Conservation (phyloP, 1,284 basidiomycete genomes). For the Ceratobasidium sp. region DNA sequence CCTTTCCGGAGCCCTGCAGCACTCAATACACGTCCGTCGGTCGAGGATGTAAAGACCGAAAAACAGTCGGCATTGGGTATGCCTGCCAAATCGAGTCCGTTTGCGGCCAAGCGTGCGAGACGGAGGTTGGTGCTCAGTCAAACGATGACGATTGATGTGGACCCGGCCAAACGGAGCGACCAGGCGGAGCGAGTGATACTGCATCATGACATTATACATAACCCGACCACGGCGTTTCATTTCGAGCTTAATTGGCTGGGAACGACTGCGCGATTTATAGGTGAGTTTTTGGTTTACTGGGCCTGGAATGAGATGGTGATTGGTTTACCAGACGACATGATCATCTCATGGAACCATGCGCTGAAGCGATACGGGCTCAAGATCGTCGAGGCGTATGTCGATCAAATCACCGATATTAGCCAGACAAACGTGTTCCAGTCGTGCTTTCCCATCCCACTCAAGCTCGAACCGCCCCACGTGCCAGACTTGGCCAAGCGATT, state of each 20-base stretch:
- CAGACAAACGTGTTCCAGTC: conserved; percentile 88
- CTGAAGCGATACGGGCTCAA: conserved; percentile 92
- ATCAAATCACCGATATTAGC: conserved; percentile 83
- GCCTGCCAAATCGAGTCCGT: background rate
- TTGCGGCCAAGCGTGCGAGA: conserved; percentile 55
- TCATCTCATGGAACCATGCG: conserved; percentile 83
- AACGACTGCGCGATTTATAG: conserved; percentile 93
- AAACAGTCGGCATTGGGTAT: background rate
- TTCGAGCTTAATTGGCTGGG: conserved; percentile 98
- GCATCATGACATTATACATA: conserved; percentile 92
- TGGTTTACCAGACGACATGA: conserved; percentile 64
- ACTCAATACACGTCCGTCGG: conserved; percentile 26
- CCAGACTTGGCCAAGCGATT: conserved; percentile 72
- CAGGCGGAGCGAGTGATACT: conserved; percentile 87
- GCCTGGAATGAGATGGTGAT: background rate
- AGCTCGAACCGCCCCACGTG: conserved; percentile 71
- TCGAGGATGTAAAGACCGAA: conserved; percentile 24
- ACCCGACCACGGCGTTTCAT: conserved; percentile 89
- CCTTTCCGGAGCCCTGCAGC: conserved; percentile 30
- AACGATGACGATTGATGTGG: conserved; percentile 86
- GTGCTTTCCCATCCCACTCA: conserved; percentile 81
- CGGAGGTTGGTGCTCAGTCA: conserved; percentile 83
- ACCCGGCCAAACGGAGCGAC: conserved; percentile 80
- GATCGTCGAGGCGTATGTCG: conserved; percentile 91
- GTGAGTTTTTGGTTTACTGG: background rate